Conservation (phyloP, 495 filamentous ascomycete genomes). For the Daldinia decipiens region DNA sequence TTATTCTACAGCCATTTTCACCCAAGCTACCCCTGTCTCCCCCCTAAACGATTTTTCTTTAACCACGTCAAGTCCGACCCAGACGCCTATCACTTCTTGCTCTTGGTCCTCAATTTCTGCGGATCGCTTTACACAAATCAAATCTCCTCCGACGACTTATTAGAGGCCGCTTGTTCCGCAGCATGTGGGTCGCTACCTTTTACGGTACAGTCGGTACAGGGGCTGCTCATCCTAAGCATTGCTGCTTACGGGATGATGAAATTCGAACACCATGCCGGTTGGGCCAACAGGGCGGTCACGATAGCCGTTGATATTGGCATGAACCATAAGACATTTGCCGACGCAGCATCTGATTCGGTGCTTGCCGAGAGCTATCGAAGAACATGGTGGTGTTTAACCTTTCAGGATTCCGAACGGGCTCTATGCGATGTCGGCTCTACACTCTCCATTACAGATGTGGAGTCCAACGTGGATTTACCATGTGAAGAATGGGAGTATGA, state of each 20-base stretch:
- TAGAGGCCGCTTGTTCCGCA: conserved; percentile 55
- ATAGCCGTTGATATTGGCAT: conserved; percentile 73
- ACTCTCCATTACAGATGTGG: conserved; percentile 47
- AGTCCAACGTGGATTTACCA: conserved; percentile 65
- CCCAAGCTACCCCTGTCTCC: conserved; percentile 65
- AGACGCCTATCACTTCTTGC: conserved; percentile 51
- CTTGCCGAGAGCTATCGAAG: conserved; percentile 74
- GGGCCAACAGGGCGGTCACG: conserved; percentile 67
- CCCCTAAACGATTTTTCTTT: conserved; percentile 59
- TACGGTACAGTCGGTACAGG: conserved; percentile 71
- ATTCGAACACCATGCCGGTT: conserved; percentile 61
- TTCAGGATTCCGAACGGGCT: conserved; percentile 65
- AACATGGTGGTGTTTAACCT: conserved; percentile 81
- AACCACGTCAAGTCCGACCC: conserved; percentile 44
- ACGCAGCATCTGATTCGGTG: conserved; percentile 62
- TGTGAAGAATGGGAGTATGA: conserved; percentile 71
- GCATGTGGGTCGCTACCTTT: conserved; percentile 55
- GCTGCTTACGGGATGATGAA: conserved; percentile 73
- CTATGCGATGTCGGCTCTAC: conserved; percentile 44
- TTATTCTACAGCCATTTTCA: conserved; percentile 70
- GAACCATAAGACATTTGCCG: conserved; percentile 62
- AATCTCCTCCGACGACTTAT: conserved; percentile 53
- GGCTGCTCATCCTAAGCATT: conserved; percentile 71
- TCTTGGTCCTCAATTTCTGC: conserved; percentile 68
- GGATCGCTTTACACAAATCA: conserved; percentile 60